These are phyloP conservation scores for Candida tibetensis DNA, from an alignment of 805 yeast species.

Conservation along the genomic window DNA sequence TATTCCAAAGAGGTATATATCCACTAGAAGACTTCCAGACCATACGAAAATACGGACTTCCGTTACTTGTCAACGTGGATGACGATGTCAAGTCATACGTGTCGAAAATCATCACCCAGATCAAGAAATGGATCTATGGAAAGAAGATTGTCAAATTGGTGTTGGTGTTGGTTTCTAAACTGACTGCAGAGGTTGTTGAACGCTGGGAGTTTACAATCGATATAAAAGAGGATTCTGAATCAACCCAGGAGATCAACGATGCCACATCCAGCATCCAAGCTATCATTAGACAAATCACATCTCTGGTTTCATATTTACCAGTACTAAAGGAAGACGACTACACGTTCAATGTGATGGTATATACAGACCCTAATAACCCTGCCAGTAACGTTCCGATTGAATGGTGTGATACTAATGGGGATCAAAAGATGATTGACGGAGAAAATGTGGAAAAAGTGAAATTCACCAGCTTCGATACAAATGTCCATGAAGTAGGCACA, in stretches of 20 bases:
- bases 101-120: constrained; percentile 61
- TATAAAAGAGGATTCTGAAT: constrained; percentile 18
- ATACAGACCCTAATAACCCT: constrained; percentile 57
- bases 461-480: constrained; percentile 66
- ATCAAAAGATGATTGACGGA: constrained; percentile 52
- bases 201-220: constrained; percentile 82
- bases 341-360: constrained; percentile 82
- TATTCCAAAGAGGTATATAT: constrained; percentile 87
- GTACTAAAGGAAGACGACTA: constrained; percentile 55
- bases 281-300: constrained; percentile 82
- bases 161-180: constrained; percentile 68
- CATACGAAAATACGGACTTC: constrained; percentile 76
- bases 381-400: constrained; percentile 62
- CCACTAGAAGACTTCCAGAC: constrained; percentile 81
- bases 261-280: constrained; percentile 79
- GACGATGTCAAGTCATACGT: constrained; percentile 74
- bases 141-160: constrained; percentile 67
- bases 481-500: constrained; percentile 68
- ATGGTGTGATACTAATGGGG: constrained; percentile 74
- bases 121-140: constrained; percentile 64
- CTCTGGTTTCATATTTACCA: constrained; percentile 84
- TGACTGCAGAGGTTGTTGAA: constrained; percentile 67
- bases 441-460: constrained; percentile 57
- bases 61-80: constrained; percentile 67
- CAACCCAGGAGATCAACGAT: constrained; percentile 18